Conservation (phyloP, 768 basidiomycete species). For the Infundibulicybe gibba region DNA sequence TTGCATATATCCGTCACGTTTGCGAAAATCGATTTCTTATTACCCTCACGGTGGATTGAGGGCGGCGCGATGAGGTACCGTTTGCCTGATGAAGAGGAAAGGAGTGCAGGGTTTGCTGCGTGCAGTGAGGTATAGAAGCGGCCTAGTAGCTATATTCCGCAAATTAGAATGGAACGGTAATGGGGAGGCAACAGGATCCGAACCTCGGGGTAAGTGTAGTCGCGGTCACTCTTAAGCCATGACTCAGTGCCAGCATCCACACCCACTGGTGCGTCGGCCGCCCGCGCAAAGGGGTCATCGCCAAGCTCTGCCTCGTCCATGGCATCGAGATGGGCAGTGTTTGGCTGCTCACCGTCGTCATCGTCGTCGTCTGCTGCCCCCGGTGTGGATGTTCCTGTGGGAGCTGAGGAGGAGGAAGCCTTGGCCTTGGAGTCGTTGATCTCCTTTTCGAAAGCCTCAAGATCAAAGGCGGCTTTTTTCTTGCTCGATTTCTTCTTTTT, state of each 20-base stretch:
- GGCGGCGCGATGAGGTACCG: conserved; percentile 98
- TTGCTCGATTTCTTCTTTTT: conserved; percentile 89
- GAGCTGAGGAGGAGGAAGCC: neutral
- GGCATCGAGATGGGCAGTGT: conserved; percentile 62
- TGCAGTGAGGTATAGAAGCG: conserved; percentile 92
- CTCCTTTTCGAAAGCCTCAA: conserved; percentile 95
- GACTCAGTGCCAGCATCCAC: conserved; percentile 78
- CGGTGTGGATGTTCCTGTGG: conserved; percentile 11
- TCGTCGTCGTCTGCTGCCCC: conserved; percentile 47
- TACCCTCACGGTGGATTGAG: conserved; percentile 90
- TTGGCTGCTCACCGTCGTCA: conserved; percentile 51
- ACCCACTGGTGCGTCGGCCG: conserved; percentile 48
- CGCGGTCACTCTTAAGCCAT: conserved; percentile 91
- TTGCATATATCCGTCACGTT: conserved; percentile 98
- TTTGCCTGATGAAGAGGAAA: conserved; percentile 77
- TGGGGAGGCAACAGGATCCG: conserved; percentile 10
- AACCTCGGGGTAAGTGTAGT: conserved; percentile 95
- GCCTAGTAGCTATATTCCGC: conserved; percentile 67
- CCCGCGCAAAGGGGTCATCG: conserved; percentile 79
- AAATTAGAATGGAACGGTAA: neutral
- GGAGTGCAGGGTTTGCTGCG: conserved; percentile 89
- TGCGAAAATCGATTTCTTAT: conserved; percentile 96
- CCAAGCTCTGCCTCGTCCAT: conserved; percentile 84
- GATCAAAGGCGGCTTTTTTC: conserved; percentile 86
- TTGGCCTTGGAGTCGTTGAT: conserved; percentile 70